phyloP scores from a whole-genome alignment of 2,329 filamentous ascomycete species.

The Elsinoe ampelina region DNA sequence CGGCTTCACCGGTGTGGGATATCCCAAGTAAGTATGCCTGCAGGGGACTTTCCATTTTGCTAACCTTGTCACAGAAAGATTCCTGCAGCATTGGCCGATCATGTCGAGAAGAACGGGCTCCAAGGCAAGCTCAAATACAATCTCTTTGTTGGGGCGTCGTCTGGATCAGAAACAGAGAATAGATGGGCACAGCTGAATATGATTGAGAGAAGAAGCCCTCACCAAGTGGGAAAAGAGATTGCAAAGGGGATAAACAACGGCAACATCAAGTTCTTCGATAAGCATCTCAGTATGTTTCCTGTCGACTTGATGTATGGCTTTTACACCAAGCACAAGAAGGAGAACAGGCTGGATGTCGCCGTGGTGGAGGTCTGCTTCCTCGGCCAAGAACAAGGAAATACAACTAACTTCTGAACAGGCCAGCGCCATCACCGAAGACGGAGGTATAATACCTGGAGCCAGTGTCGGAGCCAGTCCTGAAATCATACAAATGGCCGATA shows the following conservation, averaged over 20 bases:
- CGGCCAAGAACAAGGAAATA: not conserved
- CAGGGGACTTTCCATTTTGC: not conserved
- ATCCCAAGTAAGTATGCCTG: constrained; percentile 59
- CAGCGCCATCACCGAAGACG: constrained; percentile 77
- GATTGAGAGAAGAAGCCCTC: constrained; percentile 76
- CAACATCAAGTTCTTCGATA: constrained; percentile 85
- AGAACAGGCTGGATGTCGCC: constrained; percentile 68
- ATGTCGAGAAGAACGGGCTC: constrained; percentile 78
- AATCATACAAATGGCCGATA: constrained; percentile 82
- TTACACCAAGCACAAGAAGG: constrained; percentile 71
- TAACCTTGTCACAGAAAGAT: constrained; percentile 53
- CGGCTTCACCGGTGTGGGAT: constrained; percentile 82
- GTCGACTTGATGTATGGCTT: constrained; percentile 66
- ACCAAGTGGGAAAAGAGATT: constrained; percentile 86
- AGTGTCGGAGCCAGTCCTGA: constrained; percentile 79
- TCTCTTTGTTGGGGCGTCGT: constrained; percentile 82
- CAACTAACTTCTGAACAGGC: constrained; percentile 42
- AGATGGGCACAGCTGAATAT: constrained; percentile 83
- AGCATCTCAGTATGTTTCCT: constrained; percentile 89
- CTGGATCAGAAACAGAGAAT: constrained; percentile 83
- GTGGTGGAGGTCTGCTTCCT: constrained; percentile 49
- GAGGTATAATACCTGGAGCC: constrained; percentile 78
- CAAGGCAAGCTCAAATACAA: constrained; percentile 79
- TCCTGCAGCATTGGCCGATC: constrained; percentile 73
- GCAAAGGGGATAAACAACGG: constrained; percentile 85